Evolutionary conservation across 2,329 filamentous ascomycete genomes (phyloP).

Genomic region (Ceratocystis papillata): DNA sequence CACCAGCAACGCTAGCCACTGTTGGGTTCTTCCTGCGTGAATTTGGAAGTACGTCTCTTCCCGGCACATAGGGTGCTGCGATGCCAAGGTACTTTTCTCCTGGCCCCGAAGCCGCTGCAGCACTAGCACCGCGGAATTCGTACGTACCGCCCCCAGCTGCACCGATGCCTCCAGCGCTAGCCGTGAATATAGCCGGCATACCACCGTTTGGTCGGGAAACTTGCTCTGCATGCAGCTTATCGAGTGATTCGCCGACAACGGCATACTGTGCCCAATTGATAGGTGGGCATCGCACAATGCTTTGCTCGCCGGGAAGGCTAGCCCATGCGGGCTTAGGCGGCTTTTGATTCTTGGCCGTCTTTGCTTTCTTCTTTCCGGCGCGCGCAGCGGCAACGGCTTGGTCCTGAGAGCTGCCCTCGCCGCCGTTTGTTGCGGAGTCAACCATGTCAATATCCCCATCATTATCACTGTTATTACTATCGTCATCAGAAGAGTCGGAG

Average conservation of each 20-base stretch:
- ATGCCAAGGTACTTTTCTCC: conserved; percentile 40
- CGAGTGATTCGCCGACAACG: conserved; percentile 63
- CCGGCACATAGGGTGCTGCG: conserved; percentile 47
- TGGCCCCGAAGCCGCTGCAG: background rate
- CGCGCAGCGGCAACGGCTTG: background rate
- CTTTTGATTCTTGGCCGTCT: conserved; percentile 25
- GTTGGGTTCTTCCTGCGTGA: conserved; percentile 30
- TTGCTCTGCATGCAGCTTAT: conserved; percentile 77
- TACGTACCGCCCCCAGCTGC: conserved; percentile 36
- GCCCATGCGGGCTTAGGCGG: conserved; percentile 41
- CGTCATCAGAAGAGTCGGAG: conserved; percentile 28
- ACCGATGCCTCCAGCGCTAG: conserved; percentile 20
- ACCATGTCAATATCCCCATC: conserved; percentile 6
- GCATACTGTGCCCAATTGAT: conserved; percentile 95
- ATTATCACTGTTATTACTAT: conserved; percentile 30
- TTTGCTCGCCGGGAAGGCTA: conserved; percentile 64
- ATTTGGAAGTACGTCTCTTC: conserved; percentile 39
- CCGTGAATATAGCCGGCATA: conserved; percentile 37
- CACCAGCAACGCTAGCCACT: background rate
- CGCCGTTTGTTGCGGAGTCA: conserved; percentile 24
- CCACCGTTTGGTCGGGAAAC: conserved; percentile 51
- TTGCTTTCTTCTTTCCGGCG: conserved; percentile 24
- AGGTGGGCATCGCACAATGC: conserved; percentile 72
- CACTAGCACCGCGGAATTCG: conserved; percentile 37
- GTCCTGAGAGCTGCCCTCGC: conserved; percentile 25